A percentile compares a stretch with the other conserved stretches of the same genome.
These are phyloP conservation scores for Eutypella sp. DNA, from an alignment of 2,329 filamentous ascomycete genomes.

Conservation along the genomic window DNA sequence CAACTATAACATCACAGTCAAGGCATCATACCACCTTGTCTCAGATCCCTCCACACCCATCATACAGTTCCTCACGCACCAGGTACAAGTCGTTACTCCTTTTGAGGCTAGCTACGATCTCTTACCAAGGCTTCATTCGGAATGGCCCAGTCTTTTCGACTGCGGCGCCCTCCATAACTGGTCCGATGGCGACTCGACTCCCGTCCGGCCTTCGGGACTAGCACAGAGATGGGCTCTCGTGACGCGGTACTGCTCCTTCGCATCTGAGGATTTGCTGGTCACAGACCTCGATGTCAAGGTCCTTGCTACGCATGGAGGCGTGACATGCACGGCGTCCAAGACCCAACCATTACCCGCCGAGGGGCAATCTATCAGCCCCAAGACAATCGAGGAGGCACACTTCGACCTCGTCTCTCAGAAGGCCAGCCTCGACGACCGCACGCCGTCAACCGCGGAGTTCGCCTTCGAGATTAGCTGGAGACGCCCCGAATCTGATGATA, in stretches of 20 bases:
- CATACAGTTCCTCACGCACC: conserved; percentile 64
- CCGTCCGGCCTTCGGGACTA: conserved; percentile 50
- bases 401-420: conserved; percentile 77
- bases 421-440: conserved; percentile 73
- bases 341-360: conserved; percentile 32
- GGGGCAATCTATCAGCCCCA: conserved; percentile 53
- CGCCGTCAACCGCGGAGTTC: conserved; percentile 68
- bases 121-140: conserved; percentile 68
- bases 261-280: conserved; percentile 63
- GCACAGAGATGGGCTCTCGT: conserved; percentile 77
- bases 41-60: conserved; percentile 79
- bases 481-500: conserved; percentile 34
- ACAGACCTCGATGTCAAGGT: conserved; percentile 58
- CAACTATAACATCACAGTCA: conserved; percentile 65
- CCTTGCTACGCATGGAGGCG: conserved; percentile 55
- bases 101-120: conserved; percentile 94
- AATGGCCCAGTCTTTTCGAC: conserved; percentile 87
- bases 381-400: conserved; percentile 64
- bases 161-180: conserved; percentile 42
- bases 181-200: conserved; percentile 26
- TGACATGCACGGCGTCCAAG: conserved; percentile 49
- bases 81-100: conserved; percentile 70
- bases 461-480: conserved; percentile 74
- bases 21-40: conserved; percentile 70
- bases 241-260: conserved; percentile 72